Conservation (phyloP, 768 basidiomycete species). For the Agrocybe chaxingu region DNA sequence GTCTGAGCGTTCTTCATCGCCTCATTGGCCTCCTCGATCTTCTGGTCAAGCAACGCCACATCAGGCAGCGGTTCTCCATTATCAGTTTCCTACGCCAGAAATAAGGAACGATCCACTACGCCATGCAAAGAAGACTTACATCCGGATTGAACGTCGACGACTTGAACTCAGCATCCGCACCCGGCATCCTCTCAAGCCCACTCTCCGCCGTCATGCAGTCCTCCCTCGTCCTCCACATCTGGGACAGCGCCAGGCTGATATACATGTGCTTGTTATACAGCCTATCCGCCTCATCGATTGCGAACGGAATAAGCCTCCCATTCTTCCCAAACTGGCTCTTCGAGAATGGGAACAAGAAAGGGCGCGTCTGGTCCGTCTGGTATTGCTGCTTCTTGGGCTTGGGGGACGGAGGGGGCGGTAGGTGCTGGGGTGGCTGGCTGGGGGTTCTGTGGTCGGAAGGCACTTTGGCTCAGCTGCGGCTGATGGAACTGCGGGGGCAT, state of each 20-base stretch:
- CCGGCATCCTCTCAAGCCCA: constrained; percentile 80
- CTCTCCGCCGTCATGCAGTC: constrained; percentile 94
- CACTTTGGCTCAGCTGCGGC: constrained; percentile 18
- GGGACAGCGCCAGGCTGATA: constrained; percentile 80
- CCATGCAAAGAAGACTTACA: constrained; percentile 23
- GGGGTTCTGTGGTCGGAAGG: constrained; percentile 37
- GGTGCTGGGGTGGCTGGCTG: constrained; percentile 91
- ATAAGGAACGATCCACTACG: neutral
- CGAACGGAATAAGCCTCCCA: constrained; percentile 81
- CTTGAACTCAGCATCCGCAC: constrained; percentile 55
- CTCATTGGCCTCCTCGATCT: constrained; percentile 63
- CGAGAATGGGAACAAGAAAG: constrained; percentile 95
- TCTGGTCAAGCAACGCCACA: constrained; percentile 66
- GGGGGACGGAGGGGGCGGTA: constrained; percentile 75
- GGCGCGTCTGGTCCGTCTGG: constrained; percentile 92
- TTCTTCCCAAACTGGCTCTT: constrained; percentile 54
- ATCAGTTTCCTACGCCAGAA: constrained; percentile 48
- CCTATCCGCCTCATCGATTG: constrained; percentile 92
- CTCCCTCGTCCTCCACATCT: constrained; percentile 95
- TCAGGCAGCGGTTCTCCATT: constrained; percentile 67
- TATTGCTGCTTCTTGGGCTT: constrained; percentile 99
- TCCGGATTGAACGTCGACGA: constrained; percentile 44
- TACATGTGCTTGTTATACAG: constrained; percentile 91
- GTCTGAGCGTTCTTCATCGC: constrained; percentile 50
- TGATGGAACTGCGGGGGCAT: constrained; percentile 31